Base-by-base conservation (phyloP, 139 green algal genomes). In the Coelastrella sp. region DNA sequence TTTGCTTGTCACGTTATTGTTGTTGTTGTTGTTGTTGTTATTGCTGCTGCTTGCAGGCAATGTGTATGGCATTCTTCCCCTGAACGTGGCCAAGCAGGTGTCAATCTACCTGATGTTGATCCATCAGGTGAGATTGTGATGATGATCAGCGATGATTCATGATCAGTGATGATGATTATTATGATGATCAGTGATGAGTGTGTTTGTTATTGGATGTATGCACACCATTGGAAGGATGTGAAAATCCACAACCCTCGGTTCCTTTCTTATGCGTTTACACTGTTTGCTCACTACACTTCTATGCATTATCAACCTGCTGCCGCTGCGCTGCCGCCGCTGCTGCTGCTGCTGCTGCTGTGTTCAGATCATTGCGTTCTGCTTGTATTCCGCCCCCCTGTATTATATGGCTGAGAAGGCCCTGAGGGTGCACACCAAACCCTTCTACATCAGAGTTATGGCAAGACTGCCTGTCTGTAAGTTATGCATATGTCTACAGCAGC, bases 301-400 rank as follows among this genome's bases (percentile, higher is more conserved):
- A n/a, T n/a, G n/a, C n/a, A n/a, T n/a, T n/a, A n/a, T n/a, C n/a
- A n/a, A n/a, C n/a, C n/a, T n/a, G n/a, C n/a, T n/a, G n/a, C n/a
- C n/a, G n/a, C n/a, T n/a, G n/a, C 13, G 13, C 53, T 21, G 11
- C 53, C 53, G 19, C 53, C 3, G 19, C 53, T 27, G 2, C 0
- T 35, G 21, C 53, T n/a, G 53, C 53, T 27, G 53, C 53, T 64
- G 53, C 53, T 81, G 50, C 75, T 82, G 75, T 17, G 8, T 40
- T n/a, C 77, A 84, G 77, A 45, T 84, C 37, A 84, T 84, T 35
- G 77, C 77, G 6, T 84, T 84, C 37, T 84, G 77, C 60, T 40
- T 84, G 57, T 84, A 84, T 27, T 75, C 59, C 27, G 77, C 77
- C 25, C 77, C 77, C 19, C 77, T 84, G 77, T 84, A 84, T 60